phyloP scores from a whole-genome alignment of 2,329 filamentous ascomycete species.

The Penicillium sp. region DNA sequence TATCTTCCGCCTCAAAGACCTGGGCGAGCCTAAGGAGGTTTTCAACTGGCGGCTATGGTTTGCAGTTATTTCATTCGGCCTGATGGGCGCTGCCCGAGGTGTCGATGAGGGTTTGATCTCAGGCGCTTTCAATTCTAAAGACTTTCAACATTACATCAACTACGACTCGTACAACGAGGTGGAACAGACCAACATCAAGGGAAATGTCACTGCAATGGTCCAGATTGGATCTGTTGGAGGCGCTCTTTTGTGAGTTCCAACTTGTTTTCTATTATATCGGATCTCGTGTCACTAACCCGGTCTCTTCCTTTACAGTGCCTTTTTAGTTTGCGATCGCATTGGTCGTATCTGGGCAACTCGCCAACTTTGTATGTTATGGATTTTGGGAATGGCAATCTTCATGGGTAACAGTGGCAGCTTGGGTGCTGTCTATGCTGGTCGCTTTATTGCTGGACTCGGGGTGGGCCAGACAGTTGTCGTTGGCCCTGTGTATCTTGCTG shows the following conservation, averaged over 20 bases:
- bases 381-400: slow-evolving; percentile 44
- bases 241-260: slow-evolving; percentile 54
- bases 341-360: slow-evolving; percentile 42
- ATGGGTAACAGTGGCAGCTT: slow-evolving; percentile 40
- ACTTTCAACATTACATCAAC: slow-evolving; percentile 61
- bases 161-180: slow-evolving; percentile 53
- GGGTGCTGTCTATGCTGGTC: slow-evolving; percentile 43
- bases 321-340: slow-evolving; percentile 49
- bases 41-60: slow-evolving; percentile 80
- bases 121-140: slow-evolving; percentile 65
- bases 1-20: slow-evolving; percentile 60
- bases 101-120: slow-evolving; percentile 78
- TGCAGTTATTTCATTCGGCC: slow-evolving; percentile 68
- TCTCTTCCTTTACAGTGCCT: slow-evolving; percentile 41
- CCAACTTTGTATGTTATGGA: slow-evolving; percentile 44
- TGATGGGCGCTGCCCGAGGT: slow-evolving; percentile 73
- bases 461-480: slow-evolving; percentile 46
- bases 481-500: slow-evolving; percentile 67
- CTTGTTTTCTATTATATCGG: not conserved
- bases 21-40: slow-evolving; percentile 65
- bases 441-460: slow-evolving; percentile 46
- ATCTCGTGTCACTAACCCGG: not conserved
- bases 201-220: slow-evolving; percentile 77
- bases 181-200: slow-evolving; percentile 65
- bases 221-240: slow-evolving; percentile 73